Conservation (phyloP, 306 rosid species). For the Gastrolobium villosum region DNA sequence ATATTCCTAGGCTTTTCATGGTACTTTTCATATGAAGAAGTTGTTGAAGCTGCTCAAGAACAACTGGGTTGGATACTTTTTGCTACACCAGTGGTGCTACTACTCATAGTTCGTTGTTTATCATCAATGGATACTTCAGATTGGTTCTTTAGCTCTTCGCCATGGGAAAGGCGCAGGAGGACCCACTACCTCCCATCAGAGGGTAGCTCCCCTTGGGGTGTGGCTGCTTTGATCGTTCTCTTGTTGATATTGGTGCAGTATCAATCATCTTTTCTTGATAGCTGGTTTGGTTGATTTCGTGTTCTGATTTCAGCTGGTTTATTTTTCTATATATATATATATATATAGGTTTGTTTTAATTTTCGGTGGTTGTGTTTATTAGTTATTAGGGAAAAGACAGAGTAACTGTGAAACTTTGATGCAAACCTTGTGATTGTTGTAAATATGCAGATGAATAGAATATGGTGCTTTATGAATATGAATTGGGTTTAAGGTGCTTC, state of each 20-base stretch:
- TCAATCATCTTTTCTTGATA: constrained; percentile 70
- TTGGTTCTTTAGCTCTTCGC: constrained; percentile 59
- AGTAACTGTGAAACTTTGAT: background rate
- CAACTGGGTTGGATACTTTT: constrained; percentile 69
- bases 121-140: constrained; percentile 64
- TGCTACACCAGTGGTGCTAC: constrained; percentile 60
- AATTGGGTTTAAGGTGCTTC: background rate
- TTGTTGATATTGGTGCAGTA: constrained; percentile 72
- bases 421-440: constrained; percentile 32
- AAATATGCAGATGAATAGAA: constrained; percentile 23
- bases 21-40: constrained; percentile 71
- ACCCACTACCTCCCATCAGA: constrained; percentile 69
- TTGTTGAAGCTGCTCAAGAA: constrained; percentile 64
- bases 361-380: background rate
- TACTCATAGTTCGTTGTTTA: constrained; percentile 64
- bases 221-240: constrained; percentile 75
- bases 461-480: constrained; percentile 17
- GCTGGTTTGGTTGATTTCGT: constrained; percentile 60
- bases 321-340: background rate
- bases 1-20: constrained; percentile 67
- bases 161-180: constrained; percentile 66
- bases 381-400: background rate
- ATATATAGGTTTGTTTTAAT: background rate
- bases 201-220: constrained; percentile 88
- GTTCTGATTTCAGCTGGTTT: background rate